Percentiles rank a stretch among this genome's conserved stretches.
phyloP scores from a whole-genome alignment of 73 alveolate species.

The Paramecium bursaria region DNA sequence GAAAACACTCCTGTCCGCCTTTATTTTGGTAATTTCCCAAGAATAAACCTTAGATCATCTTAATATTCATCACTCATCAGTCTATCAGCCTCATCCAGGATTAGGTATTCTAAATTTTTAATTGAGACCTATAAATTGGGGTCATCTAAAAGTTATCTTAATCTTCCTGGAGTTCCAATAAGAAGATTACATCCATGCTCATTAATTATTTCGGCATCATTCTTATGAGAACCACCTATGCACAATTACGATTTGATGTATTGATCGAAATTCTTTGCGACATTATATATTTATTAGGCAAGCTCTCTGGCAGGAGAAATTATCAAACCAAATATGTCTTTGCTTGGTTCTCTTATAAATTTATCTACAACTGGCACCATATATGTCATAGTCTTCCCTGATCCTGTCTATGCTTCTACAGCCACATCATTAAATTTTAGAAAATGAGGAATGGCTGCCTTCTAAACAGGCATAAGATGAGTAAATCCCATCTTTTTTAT shows the following conservation, averaged over 20 bases:
- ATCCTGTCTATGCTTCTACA: constrained; percentile 98
- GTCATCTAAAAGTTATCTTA: constrained; percentile 90
- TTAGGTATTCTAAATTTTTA: constrained; percentile 79
- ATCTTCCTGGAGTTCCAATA: constrained; percentile 98
- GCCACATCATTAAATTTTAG: constrained; percentile 84
- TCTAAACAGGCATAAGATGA: constrained; percentile 83
- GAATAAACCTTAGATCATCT: constrained; percentile 78
- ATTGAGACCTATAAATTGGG: constrained; percentile 74
- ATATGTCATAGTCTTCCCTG: constrained; percentile 98
- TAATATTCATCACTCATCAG: constrained; percentile 89
- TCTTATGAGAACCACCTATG: constrained; percentile 93
- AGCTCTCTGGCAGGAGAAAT: constrained; percentile 99
- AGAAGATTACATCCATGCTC: constrained; percentile 91
- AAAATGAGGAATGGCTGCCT: constrained; percentile 84
- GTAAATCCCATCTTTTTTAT: constrained; percentile 69
- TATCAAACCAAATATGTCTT: constrained; percentile 79
- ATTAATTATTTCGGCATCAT: constrained; percentile 83
- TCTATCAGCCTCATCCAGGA: constrained; percentile 99
- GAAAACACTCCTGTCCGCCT: constrained; percentile 99
- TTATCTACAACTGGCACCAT: constrained; percentile 86
- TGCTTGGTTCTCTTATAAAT: constrained; percentile 35
- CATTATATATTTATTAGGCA: constrained; percentile 94
- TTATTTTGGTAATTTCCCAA: constrained; percentile 95
- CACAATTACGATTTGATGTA: constrained; percentile 73
- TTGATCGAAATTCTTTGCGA: constrained; percentile 73